Percentiles rank a stretch among this genome's conserved stretches.
Evolutionary conservation across 176 grass and related monocot species (phyloP).

Genomic region (Dactylis glomerata): DNA sequence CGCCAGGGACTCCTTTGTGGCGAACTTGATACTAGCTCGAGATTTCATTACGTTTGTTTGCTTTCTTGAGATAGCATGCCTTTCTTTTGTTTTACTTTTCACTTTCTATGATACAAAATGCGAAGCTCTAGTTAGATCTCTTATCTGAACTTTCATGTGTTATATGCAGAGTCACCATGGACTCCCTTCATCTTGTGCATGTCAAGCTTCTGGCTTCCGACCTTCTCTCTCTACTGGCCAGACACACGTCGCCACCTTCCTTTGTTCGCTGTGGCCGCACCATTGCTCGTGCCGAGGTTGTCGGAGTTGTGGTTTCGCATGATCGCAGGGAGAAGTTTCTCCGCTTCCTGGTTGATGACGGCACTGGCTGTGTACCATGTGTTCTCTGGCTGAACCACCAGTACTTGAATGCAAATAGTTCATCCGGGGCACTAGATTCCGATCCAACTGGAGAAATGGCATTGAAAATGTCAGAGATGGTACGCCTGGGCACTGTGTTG

Average conservation of each 20-base stretch:
- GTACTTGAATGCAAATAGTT: not conserved
- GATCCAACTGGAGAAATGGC: conserved; percentile 51
- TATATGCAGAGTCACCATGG: conserved; percentile 26
- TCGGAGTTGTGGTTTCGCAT: conserved; percentile 51
- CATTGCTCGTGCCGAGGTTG: conserved; percentile 45
- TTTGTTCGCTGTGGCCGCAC: conserved; percentile 37
- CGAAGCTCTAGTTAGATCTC: not conserved
- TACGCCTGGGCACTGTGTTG: conserved; percentile 55
- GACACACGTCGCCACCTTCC: conserved; percentile 24
- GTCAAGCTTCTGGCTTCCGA: conserved; percentile 68
- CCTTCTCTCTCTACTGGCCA: conserved; percentile 44
- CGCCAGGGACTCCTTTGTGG: not conserved
- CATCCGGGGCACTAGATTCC: not conserved
- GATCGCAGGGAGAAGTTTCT: conserved; percentile 61
- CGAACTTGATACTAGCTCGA: not conserved
- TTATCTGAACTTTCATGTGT: not conserved
- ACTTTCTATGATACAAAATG: not conserved
- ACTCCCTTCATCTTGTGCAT: conserved; percentile 32
- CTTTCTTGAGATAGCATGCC: not conserved
- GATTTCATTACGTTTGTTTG: not conserved
- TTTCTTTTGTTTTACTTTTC: not conserved
- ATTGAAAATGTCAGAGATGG: conserved; percentile 30
- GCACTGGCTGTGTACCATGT: conserved; percentile 71
- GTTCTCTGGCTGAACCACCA: conserved; percentile 69
- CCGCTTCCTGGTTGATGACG: conserved; percentile 70